Percentiles rank a stretch among this genome's conserved stretches.
These are phyloP conservation scores for Aphanomyces euteiches DNA, from an alignment of 352 stramenopile species.

Conservation along the genomic window DNA sequence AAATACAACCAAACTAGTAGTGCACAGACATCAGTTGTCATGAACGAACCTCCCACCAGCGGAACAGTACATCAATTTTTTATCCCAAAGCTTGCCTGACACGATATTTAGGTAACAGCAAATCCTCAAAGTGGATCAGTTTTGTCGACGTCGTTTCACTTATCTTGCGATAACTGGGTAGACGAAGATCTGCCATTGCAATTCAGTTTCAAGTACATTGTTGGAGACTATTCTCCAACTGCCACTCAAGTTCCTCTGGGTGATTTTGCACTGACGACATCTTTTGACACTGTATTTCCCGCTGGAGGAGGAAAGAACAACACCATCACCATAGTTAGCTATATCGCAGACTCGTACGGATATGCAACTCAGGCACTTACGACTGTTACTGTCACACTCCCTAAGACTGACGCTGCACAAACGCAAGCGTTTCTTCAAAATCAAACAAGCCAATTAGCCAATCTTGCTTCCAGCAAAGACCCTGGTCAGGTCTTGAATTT, in stretches of 20 bases:
- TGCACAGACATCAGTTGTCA: conserved; percentile 44
- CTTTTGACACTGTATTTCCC: conserved; percentile 51
- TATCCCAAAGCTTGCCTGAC: background rate
- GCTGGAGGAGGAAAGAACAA: conserved; percentile 54
- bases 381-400: conserved; percentile 31
- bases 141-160: conserved; percentile 50
- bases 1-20: conserved; percentile 40
- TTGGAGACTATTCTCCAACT: conserved; percentile 45
- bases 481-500: conserved; percentile 56
- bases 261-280: conserved; percentile 47
- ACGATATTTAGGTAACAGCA: conserved; percentile 33
- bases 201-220: conserved; percentile 77
- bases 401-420: background rate
- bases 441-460: conserved; percentile 9
- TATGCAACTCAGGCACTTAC: conserved; percentile 45
- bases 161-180: conserved; percentile 55
- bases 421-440: background rate
- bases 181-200: conserved; percentile 59
- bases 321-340: conserved; percentile 59
- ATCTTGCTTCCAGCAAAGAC: conserved; percentile 32
- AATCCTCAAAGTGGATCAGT: conserved; percentile 46
- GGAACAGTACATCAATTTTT: conserved; percentile 31
- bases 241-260: conserved; percentile 51
- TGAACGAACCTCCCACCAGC: conserved; percentile 53
- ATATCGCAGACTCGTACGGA: conserved; percentile 54